Conservation (phyloP, 148 eudicot species). For the Camellia sinensis region DNA sequence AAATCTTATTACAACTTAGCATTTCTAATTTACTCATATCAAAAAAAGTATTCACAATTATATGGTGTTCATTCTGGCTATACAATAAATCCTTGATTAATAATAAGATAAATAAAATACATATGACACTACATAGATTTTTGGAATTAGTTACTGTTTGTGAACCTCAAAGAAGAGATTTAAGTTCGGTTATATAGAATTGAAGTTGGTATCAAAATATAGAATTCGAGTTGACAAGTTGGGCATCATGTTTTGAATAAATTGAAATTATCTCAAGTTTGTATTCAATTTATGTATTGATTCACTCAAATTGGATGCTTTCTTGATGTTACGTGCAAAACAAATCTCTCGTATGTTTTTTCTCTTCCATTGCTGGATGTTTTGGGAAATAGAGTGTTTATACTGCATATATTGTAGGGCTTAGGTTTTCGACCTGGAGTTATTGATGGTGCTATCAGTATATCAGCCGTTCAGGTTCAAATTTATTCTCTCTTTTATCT, state of each 20-base stretch:
- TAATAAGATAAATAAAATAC: too few relatives aligned
- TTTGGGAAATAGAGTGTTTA: neutral
- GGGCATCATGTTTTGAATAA: neutral
- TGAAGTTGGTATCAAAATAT: neutral
- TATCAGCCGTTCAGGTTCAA: slow-evolving; percentile 93
- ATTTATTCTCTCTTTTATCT: neutral
- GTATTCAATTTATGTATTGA: neutral
- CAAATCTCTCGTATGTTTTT: neutral
- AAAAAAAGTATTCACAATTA: neutral
- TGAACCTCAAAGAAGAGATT: neutral
- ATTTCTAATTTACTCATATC: too few relatives aligned
- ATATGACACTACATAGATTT: neutral
- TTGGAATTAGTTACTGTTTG: neutral
- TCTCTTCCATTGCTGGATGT: neutral
- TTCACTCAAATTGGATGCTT: neutral
- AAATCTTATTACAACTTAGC: too few relatives aligned
- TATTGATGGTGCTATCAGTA: slow-evolving; percentile 92
- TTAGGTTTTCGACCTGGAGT: slow-evolving; percentile 84
- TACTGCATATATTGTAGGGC: slow-evolving; percentile 52
- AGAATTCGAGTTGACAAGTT: neutral
- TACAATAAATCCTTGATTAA: neutral
- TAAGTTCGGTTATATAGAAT: neutral
- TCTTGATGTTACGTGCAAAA: neutral
- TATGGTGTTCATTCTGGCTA: neutral
- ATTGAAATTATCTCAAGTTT: neutral